Evolutionary conservation across 83 land plant species (phyloP), one percentile per base, ranked within the genome.

Genomic region (Larix sibirica): DNA sequence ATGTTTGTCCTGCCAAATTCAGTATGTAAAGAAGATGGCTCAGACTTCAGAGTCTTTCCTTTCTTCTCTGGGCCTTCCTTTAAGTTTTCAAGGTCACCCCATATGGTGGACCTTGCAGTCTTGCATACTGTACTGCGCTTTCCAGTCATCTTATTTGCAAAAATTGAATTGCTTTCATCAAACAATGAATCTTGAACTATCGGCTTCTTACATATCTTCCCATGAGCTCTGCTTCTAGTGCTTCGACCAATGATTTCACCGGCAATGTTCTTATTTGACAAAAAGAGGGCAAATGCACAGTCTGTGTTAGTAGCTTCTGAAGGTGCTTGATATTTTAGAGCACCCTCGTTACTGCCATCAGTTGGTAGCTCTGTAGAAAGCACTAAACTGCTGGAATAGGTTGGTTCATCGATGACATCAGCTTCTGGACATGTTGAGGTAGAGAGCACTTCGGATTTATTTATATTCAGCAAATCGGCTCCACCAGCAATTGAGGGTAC

Each of bases 171-270:
- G 50, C 10, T 3, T 69, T 69, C 18, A 36, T 70, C 50, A 12
- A 20, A 5, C 23, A 70, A 20, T 20, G 75, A 70, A 70, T 70
- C 75, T 6, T 18, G 75, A 38, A 18, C 50, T 17, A 40, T 9
- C 8, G 50, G 6, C 38, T 20, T 38, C 75, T 6, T 6, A 9
- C 21, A 20, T 6, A 70, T n/a, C 50, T 38, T 70, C 50, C 75
- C 21, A 17, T 70, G 75, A 70, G 23, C 75, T 70, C 23, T 70
- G 50, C 75, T 70, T 38, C 50, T 38, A 70, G 75, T 70, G 75
- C 36, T 70, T 70, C 75, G 18, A 70, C 75, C 75, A 13, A 13
- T 70, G 2, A 36, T 31, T 67, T 14, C 4, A 31, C 33, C 71
- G 0, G 1, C 50, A 70, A 18, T 20, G 10, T 70, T 70, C 8